A percentile compares a stretch with the other conserved stretches of the same genome.
phyloP scores from a whole-genome alignment of 345 rosid genomes.

The Syzygium aromaticum region DNA sequence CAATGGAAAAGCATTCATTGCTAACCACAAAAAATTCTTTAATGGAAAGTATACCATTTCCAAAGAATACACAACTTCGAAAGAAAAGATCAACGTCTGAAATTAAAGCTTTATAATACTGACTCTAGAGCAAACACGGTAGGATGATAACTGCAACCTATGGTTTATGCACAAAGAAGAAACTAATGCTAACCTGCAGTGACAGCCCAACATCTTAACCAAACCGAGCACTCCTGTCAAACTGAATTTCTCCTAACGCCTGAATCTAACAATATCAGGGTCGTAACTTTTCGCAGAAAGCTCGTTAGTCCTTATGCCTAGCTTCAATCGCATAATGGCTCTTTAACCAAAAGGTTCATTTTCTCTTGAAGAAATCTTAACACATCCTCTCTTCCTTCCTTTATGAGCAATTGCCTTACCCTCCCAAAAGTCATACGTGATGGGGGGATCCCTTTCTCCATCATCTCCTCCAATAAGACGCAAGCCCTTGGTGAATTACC shows the following conservation, averaged over 20 bases:
- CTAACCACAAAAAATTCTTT: background rate
- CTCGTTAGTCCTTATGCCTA: background rate
- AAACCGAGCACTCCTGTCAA: background rate
- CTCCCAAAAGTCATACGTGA: constrained; percentile 61
- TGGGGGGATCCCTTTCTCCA: constrained; percentile 82
- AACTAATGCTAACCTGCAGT: background rate
- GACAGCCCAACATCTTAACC: background rate
- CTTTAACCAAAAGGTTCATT: constrained; percentile 56
- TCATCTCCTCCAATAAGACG: constrained; percentile 72
- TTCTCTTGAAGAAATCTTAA: constrained; percentile 79
- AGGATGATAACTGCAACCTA: background rate
- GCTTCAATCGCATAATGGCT: constrained; percentile 64
- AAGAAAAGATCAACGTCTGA: background rate
- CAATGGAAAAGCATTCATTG: background rate
- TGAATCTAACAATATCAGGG: background rate
- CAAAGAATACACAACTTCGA: too few species aligned
- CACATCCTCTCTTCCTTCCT: constrained; percentile 86
- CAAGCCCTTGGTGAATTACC: constrained; percentile 51
- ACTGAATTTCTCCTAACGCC: background rate
- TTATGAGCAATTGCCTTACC: constrained; percentile 65
- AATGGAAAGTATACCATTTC: too few species aligned
- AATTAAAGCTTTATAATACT: background rate
- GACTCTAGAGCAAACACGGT: background rate
- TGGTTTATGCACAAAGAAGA: background rate
- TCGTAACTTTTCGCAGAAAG: background rate